phyloP scores from a whole-genome alignment of 208 protist species.

The Trichomonas gallinae region DNA sequence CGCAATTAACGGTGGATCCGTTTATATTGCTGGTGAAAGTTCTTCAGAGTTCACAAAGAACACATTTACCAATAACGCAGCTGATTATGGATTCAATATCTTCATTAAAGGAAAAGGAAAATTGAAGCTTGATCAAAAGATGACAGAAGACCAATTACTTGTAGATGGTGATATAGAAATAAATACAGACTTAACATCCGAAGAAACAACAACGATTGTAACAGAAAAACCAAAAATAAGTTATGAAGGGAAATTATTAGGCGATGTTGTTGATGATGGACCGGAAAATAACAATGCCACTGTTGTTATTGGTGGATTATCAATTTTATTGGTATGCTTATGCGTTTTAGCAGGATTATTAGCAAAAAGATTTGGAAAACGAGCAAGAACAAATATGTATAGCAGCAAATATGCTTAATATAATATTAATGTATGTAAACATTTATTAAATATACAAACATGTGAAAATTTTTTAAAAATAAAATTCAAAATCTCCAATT shows the following conservation, averaged over 20 bases:
- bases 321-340: background rate
- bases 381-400: no score
- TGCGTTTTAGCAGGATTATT: background rate
- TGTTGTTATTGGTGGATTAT: background rate
- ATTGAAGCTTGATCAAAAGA: background rate
- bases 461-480: no score
- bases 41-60: background rate
- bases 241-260: background rate
- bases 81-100: background rate
- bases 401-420: no score
- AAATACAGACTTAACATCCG: background rate
- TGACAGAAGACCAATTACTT: background rate
- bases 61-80: background rate
- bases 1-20: background rate
- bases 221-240: background rate
- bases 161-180: background rate
- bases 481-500: no score
- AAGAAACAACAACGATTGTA: background rate
- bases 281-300: background rate
- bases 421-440: no score
- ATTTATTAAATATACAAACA: no score
- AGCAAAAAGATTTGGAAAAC: background rate
- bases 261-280: background rate
- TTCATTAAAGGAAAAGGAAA: background rate
- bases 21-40: background rate